phyloP scores from a whole-genome alignment of 805 yeast genomes.

The Ascoidea rubescens region DNA sequence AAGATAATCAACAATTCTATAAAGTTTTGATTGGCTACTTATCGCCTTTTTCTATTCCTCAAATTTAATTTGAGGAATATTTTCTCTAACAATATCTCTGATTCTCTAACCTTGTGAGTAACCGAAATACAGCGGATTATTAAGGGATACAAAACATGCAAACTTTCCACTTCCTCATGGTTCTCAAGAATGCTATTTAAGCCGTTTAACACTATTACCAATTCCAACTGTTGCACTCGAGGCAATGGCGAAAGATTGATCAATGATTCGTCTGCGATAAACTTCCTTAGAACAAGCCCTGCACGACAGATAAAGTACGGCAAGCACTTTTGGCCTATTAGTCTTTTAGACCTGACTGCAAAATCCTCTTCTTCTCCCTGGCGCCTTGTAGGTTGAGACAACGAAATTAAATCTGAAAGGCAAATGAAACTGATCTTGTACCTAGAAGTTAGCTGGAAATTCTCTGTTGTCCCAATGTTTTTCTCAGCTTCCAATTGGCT shows the following conservation, averaged over 20 bases:
- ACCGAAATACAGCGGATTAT: too few species aligned
- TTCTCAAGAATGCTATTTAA: constrained; percentile 16
- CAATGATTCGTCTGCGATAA: constrained; percentile 47
- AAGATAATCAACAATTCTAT: too few species aligned
- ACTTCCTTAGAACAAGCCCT: constrained; percentile 47
- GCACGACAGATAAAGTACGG: constrained; percentile 43
- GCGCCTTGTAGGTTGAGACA: constrained; percentile 18
- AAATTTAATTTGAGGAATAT: too few species aligned
- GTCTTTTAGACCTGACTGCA: constrained; percentile 10
- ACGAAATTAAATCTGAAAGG: constrained; percentile 33
- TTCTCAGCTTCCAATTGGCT: constrained; percentile 29
- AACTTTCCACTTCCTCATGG: neutral
- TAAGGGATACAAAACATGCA: too few species aligned
- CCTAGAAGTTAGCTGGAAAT: constrained; percentile 29
- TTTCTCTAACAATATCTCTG: too few species aligned
- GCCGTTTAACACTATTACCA: constrained; percentile 33
- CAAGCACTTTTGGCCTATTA: constrained; percentile 18
- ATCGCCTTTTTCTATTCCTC: too few species aligned
- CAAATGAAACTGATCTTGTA: constrained; percentile 39
- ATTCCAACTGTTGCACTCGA: constrained; percentile 48
- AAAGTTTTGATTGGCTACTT: too few species aligned
- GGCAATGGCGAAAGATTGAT: constrained; percentile 54
- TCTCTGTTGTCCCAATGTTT: constrained; percentile 51
- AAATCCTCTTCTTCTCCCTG: neutral
- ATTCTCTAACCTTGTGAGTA: too few species aligned